phyloP scores from a whole-genome alignment of 169 alveolate species.

The Plasmodium vivax region DNA sequence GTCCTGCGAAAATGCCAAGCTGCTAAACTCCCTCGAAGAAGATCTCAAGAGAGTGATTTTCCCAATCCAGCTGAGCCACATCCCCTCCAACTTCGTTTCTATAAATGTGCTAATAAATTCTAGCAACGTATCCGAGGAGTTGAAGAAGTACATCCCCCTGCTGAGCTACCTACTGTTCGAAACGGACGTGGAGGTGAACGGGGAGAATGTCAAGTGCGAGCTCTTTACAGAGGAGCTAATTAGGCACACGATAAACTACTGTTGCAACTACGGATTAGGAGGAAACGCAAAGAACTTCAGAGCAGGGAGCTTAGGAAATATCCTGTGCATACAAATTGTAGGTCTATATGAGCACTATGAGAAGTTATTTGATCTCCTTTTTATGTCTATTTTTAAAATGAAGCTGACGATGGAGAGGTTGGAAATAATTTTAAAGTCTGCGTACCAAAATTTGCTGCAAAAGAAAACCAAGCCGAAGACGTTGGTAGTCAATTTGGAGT shows the following conservation, averaged over 20 bases:
- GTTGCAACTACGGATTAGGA: constrained; percentile 76
- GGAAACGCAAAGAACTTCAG: constrained; percentile 56
- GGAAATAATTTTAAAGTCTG: constrained; percentile 42
- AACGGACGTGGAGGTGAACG: constrained; percentile 73
- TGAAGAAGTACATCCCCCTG: constrained; percentile 75
- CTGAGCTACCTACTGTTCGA: constrained; percentile 78
- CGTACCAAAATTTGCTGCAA: constrained; percentile 70
- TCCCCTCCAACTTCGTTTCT: constrained; percentile 80
- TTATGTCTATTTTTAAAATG: constrained; percentile 54
- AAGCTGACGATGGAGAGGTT: constrained; percentile 36
- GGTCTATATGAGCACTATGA: constrained; percentile 76
- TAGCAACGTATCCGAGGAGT: constrained; percentile 16
- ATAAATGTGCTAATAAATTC: constrained; percentile 77
- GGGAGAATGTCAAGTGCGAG: constrained; percentile 63
- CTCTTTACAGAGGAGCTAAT: constrained; percentile 72
- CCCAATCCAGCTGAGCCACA: constrained; percentile 79
- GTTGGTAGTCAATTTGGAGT: constrained; percentile 33
- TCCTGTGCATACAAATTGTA: constrained; percentile 51
- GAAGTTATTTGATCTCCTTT: constrained; percentile 68
- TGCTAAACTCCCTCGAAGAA: background rate
- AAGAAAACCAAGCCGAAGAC: constrained; percentile 64
- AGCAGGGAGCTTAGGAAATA: constrained; percentile 76
- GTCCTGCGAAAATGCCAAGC: background rate
- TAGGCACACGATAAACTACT: constrained; percentile 76
- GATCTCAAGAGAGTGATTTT: constrained; percentile 60